Percentiles rank a stretch among this genome's conserved stretches.
Evolutionary conservation across 495 filamentous ascomycete genomes (phyloP).

Genomic region (Durotheca rogersii): DNA sequence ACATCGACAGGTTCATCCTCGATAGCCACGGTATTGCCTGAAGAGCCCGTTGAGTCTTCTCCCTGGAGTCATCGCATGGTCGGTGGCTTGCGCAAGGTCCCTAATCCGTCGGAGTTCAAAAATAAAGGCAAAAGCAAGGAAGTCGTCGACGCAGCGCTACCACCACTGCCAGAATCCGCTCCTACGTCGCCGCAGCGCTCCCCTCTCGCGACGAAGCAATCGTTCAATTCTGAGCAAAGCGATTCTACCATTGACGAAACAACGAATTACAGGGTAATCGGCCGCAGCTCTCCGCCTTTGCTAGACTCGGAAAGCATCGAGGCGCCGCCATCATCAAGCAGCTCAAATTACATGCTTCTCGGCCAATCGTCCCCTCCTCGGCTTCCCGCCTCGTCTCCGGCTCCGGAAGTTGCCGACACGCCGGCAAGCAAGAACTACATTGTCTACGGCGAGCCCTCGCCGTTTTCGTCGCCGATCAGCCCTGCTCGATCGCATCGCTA

Average conservation of each 20-base stretch:
- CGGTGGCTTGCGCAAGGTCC: constrained; percentile 56
- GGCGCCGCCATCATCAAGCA: constrained; percentile 37
- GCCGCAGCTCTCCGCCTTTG: constrained; percentile 39
- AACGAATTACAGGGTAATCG: constrained; percentile 57
- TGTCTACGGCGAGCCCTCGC: constrained; percentile 45
- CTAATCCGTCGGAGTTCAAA: constrained; percentile 51
- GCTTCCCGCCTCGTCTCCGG: constrained; percentile 27
- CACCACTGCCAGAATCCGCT: constrained; percentile 43
- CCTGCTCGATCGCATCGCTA: constrained; percentile 21
- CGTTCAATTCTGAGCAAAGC: constrained; percentile 47
- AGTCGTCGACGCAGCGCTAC: constrained; percentile 35
- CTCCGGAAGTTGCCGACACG: constrained; percentile 16
- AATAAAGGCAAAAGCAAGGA: constrained; percentile 41
- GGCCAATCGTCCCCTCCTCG: constrained; percentile 42
- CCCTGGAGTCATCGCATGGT: constrained; percentile 57
- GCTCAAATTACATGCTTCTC: constrained; percentile 44
- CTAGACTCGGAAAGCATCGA: constrained; percentile 43
- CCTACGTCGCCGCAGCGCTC: constrained; percentile 25
- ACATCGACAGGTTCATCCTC: constrained; percentile 35
- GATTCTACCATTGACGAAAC: constrained; percentile 50
- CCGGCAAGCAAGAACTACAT: constrained; percentile 47
- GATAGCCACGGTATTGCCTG: constrained; percentile 41
- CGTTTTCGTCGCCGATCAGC: constrained; percentile 38
- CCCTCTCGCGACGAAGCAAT: constrained; percentile 44
- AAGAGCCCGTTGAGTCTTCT: constrained; percentile 45